Conservation (phyloP, 805 yeast genomes). For the Teunomyces tritomae region DNA sequence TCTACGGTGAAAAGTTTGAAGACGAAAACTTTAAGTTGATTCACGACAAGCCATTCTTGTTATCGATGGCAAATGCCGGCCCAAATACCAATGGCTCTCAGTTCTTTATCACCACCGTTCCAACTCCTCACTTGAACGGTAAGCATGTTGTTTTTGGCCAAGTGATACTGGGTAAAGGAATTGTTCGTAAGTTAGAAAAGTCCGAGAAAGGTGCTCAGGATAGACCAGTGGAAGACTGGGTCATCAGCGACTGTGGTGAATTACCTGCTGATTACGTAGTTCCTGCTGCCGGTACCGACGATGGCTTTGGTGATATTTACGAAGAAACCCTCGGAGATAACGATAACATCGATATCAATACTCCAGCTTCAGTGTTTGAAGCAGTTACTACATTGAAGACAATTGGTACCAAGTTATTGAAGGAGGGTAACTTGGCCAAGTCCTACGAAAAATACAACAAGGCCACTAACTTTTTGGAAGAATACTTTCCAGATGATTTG, state of each 20-base stretch:
- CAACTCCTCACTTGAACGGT: conserved; percentile 92
- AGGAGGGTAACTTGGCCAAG: conserved; percentile 52
- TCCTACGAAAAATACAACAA: conserved; percentile 72
- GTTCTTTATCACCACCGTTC: conserved; percentile 87
- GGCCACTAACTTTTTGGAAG: conserved; percentile 65
- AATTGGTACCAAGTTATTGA: conserved; percentile 75
- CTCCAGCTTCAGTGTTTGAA: conserved; percentile 63
- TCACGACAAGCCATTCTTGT: conserved; percentile 82
- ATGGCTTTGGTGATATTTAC: conserved; percentile 81
- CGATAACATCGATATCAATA: conserved; percentile 53
- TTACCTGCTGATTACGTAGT: conserved; percentile 60
- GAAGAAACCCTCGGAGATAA: conserved; percentile 79
- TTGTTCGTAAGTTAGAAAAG: conserved; percentile 76
- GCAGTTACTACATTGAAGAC: conserved; percentile 68
- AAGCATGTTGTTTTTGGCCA: conserved; percentile 97
- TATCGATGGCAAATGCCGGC: conserved; percentile 97
- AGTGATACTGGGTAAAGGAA: conserved; percentile 74
- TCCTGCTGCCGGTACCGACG: conserved; percentile 51
- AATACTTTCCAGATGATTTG: conserved; percentile 71
- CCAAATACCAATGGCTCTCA: conserved; percentile 96
- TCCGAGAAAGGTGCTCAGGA: conserved; percentile 64
- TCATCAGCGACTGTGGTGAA: conserved; percentile 76
- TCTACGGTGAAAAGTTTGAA: conserved; percentile 60
- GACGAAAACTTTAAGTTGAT: conserved; percentile 80
- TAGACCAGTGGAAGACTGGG: conserved; percentile 68